These are phyloP conservation scores for Sphenostylis stenocarpa DNA, from an alignment of 306 rosid species.

Conservation along the genomic window DNA sequence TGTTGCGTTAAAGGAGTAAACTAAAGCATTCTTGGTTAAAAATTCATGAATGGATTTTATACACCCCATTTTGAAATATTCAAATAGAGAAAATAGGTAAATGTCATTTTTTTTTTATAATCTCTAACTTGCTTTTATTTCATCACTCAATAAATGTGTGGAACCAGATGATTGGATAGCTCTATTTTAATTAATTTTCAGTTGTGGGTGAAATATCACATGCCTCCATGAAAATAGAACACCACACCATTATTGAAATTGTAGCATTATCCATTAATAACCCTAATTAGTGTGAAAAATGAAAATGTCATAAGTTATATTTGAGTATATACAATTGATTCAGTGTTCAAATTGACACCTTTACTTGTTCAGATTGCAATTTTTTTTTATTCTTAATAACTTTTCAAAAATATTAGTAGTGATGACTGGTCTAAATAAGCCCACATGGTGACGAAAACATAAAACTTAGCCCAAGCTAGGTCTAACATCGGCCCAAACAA, in stretches of 20 bases:
- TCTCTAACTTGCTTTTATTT: too few species aligned
- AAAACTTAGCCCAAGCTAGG: neutral
- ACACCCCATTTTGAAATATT: neutral
- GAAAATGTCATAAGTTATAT: neutral
- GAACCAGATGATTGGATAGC: neutral
- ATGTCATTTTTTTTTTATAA: too few species aligned
- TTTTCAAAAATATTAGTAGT: neutral
- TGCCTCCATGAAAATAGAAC: constrained; percentile 36
- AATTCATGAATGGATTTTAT: neutral
- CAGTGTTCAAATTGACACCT: neutral
- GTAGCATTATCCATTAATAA: constrained; percentile 5
- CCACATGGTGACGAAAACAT: neutral
- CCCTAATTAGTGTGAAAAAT: constrained; percentile 7
- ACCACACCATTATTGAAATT: constrained; percentile 1
- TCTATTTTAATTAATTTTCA: neutral
- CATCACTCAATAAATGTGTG: neutral
- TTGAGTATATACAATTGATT: neutral
- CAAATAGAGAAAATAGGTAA: neutral
- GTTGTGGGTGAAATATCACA: constrained; percentile 22
- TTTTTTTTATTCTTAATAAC: neutral
- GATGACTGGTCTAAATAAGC: neutral
- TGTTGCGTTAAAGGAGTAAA: neutral
- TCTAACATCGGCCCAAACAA: neutral
- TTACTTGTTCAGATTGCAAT: neutral
- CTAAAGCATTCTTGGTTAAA: neutral